phyloP scores from a whole-genome alignment of 164 flowering plant species.

The Berberis vulgaris region DNA sequence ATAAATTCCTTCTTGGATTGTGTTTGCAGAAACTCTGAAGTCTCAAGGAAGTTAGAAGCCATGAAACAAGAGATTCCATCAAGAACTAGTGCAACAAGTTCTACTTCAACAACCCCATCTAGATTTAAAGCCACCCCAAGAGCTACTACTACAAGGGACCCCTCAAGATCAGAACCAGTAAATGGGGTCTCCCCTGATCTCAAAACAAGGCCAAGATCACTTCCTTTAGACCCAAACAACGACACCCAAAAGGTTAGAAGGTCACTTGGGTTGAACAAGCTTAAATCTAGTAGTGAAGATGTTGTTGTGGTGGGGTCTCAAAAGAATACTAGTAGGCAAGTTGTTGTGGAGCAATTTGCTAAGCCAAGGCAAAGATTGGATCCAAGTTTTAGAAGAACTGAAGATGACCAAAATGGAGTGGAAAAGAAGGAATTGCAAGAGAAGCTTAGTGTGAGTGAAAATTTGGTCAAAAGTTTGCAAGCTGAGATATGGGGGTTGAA shows the following conservation, averaged over 20 bases:
- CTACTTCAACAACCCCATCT: constrained; percentile 24
- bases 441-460: constrained; percentile 32
- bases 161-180: constrained; percentile 11
- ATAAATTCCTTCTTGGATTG: not conserved
- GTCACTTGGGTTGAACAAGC: constrained; percentile 22
- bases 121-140: constrained; percentile 22
- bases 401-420: constrained; percentile 20
- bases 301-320: constrained; percentile 10
- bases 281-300: constrained; percentile 27
- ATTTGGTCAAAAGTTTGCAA: constrained; percentile 35
- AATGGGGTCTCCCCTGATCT: constrained; percentile 12
- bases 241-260: constrained; percentile 16
- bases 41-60: constrained; percentile 1
- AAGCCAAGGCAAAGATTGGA: constrained; percentile 21
- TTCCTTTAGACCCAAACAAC: constrained; percentile 17
- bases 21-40: not conserved
- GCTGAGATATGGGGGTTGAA: constrained; percentile 33
- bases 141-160: constrained; percentile 5
- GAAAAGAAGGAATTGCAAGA: constrained; percentile 27
- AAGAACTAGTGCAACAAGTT: constrained; percentile 7
- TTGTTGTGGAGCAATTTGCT: constrained; percentile 29
- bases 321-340: constrained; percentile 11
- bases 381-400: constrained; percentile 12
- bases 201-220: constrained; percentile 19
- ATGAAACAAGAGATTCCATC: constrained; percentile 28